Percentiles rank a stretch among this genome's conserved stretches.
Conservation (phyloP, 257 asterid genomes). For the Fraxinus quadrangulata region DNA sequence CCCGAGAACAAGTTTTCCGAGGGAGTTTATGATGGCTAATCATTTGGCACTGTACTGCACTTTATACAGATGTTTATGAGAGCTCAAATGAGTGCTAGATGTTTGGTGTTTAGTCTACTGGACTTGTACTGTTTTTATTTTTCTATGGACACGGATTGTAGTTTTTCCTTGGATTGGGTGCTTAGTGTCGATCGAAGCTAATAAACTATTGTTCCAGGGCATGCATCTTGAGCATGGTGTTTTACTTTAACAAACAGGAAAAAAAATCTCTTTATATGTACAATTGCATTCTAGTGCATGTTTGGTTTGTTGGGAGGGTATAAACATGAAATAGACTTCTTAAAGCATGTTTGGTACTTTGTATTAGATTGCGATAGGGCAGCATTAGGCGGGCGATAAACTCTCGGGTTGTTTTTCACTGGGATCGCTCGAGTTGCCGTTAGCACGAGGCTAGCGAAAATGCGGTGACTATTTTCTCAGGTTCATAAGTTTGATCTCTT, state of each 20-base stretch:
- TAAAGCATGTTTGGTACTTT: neutral
- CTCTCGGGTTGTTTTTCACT: no score
- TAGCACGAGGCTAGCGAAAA: no score
- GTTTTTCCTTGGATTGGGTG: neutral
- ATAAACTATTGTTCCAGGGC: neutral
- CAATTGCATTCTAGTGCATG: neutral
- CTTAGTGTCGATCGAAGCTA: neutral
- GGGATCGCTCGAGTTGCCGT: no score
- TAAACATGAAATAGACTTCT: neutral
- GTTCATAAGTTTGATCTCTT: no score
- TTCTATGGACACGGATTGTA: neutral
- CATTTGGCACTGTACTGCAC: neutral
- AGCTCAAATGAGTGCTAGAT: neutral
- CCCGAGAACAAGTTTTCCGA: slow-evolving; percentile 75
- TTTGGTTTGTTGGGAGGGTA: neutral
- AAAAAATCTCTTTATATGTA: neutral
- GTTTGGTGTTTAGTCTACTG: neutral
- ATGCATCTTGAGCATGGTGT: neutral
- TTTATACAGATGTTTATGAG: neutral
- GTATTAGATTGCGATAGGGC: neutral
- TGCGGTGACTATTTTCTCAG: no score
- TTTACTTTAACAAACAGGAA: neutral
- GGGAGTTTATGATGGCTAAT: slow-evolving; percentile 75
- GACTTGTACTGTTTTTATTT: neutral
- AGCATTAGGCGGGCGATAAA: no score